These are phyloP conservation scores for Sporothrix sp. DNA, from an alignment of 2,329 filamentous ascomycete species.

Conservation along the genomic window DNA sequence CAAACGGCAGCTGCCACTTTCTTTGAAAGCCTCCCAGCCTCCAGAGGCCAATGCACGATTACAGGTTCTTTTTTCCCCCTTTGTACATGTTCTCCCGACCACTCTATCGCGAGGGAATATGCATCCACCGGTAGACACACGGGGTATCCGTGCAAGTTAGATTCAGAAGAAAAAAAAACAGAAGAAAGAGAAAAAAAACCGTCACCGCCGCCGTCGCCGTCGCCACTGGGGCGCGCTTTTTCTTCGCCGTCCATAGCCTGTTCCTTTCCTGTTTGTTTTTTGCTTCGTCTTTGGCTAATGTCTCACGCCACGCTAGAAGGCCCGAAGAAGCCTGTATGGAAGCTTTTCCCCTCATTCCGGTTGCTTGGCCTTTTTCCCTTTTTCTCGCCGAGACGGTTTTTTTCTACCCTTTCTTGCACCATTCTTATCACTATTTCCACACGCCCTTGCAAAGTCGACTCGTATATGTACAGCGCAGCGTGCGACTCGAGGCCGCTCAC, in stretches of 20 bases:
- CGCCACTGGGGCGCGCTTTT: slow-evolving; percentile 4
- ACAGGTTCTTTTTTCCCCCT: background rate
- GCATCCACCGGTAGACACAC: too few relatives aligned
- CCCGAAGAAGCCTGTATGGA: slow-evolving; percentile 29
- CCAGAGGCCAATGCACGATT: too few relatives aligned
- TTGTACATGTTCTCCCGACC: slow-evolving; percentile 9
- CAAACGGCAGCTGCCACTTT: background rate
- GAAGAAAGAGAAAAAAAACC: background rate
- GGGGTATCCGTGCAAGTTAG: too few relatives aligned
- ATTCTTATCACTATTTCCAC: too few relatives aligned
- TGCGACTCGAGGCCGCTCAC: too few relatives aligned
- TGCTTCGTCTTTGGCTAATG: too few relatives aligned
- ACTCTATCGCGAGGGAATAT: background rate
- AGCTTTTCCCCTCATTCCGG: slow-evolving; percentile 13
- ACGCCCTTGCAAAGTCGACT: too few relatives aligned
- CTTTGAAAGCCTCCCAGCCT: too few relatives aligned
- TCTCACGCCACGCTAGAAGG: slow-evolving; percentile 24
- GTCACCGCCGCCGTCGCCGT: slow-evolving; percentile 4
- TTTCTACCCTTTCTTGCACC: too few relatives aligned
- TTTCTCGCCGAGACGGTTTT: background rate
- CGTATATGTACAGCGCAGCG: too few relatives aligned
- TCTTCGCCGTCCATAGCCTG: background rate
- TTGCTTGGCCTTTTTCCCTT: background rate
- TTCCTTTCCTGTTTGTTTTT: background rate
- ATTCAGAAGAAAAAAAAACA: background rate